These are phyloP conservation scores for Botrytis byssoidea DNA, from an alignment of 2,329 filamentous ascomycete genomes.

Conservation along the genomic window DNA sequence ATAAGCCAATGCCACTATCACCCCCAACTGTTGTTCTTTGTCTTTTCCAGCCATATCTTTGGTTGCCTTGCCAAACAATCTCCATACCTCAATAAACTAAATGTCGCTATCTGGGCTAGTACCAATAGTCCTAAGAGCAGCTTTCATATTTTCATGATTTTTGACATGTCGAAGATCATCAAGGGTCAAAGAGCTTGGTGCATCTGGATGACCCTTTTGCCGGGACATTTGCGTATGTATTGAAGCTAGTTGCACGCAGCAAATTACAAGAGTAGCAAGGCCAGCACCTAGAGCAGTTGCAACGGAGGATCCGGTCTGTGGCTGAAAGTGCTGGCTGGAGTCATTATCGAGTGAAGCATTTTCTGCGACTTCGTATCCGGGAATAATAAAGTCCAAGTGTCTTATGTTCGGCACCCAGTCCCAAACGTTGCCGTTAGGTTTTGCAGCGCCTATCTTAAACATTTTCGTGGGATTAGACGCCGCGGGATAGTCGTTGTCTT, in stretches of 20 bases:
- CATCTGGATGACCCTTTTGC: neutral
- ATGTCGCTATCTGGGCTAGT: neutral
- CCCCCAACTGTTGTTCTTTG: neutral
- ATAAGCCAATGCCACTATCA: neutral
- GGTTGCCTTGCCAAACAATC: neutral
- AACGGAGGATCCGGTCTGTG: neutral
- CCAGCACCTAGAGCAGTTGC: neutral
- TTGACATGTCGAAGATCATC: neutral
- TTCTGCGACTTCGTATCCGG: neutral
- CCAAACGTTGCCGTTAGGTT: too few species aligned
- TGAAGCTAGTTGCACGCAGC: neutral
- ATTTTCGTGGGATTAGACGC: too few species aligned
- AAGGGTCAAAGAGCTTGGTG: neutral
- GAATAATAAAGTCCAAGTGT: too few species aligned
- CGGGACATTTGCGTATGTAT: neutral
- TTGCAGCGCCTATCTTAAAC: too few species aligned
- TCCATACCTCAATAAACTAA: neutral
- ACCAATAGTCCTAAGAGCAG: neutral
- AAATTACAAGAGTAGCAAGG: neutral
- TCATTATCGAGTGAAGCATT: neutral
- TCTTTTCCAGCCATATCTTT: neutral
- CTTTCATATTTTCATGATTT: neutral
- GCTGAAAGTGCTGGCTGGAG: neutral
- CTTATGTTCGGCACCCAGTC: too few species aligned
- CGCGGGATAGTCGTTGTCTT: too few species aligned